phyloP scores from a whole-genome alignment of 2,329 filamentous ascomycete species.

The Paecilomyces niveus region DNA sequence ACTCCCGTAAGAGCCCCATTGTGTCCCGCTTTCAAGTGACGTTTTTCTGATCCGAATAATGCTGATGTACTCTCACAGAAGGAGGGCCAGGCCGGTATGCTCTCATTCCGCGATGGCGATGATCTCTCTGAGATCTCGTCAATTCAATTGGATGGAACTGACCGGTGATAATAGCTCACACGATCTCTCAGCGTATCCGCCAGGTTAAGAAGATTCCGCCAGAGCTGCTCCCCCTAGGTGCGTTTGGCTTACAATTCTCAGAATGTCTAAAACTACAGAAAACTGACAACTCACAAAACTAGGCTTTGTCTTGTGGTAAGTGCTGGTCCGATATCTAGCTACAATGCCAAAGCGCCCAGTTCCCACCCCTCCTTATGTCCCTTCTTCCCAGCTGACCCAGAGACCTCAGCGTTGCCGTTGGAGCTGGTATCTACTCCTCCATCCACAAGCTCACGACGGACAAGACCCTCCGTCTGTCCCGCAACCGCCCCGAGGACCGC shows the following conservation, averaged over 20 bases:
- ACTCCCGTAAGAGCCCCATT: conserved; percentile 58
- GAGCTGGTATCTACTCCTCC: conserved; percentile 76
- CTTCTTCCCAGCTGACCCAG: conserved; percentile 13
- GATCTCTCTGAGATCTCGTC: background rate
- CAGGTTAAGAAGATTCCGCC: conserved; percentile 83
- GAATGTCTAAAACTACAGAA: background rate
- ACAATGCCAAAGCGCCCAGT: background rate
- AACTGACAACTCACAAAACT: conserved; percentile 6
- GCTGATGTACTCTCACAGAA: conserved; percentile 47
- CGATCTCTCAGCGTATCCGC: conserved; percentile 89
- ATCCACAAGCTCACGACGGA: conserved; percentile 76
- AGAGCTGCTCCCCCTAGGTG: conserved; percentile 93
- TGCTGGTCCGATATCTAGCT: conserved; percentile 9
- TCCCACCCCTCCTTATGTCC: conserved; percentile 10
- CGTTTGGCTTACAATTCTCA: conserved; percentile 25
- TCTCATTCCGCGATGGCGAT: background rate
- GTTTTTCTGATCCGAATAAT: conserved; percentile 10
- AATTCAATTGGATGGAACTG: conserved; percentile 13
- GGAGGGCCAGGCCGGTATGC: conserved; percentile 57
- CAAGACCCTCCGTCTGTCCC: conserved; percentile 82
- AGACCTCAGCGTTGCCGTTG: conserved; percentile 55
- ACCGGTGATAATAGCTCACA: conserved; percentile 63
- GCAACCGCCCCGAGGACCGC: conserved; percentile 51
- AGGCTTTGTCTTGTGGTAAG: conserved; percentile 85
- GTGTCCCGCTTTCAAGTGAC: background rate